These are phyloP conservation scores for Plectosphaerella sp. DNA, from an alignment of 2,329 filamentous ascomycete genomes.

Conservation along the genomic window DNA sequence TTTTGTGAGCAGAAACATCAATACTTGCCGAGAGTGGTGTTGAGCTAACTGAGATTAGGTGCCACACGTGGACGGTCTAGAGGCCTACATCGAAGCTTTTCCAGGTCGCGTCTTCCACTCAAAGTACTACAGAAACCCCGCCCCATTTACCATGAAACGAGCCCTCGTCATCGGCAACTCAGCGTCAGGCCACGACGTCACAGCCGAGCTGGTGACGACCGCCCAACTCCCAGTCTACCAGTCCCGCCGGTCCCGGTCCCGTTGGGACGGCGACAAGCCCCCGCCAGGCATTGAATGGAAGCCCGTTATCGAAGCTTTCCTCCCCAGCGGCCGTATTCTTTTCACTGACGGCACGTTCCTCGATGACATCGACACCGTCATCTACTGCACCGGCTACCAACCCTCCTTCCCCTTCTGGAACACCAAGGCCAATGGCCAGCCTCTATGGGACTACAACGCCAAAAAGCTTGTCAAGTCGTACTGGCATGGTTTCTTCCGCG, in stretches of 20 bases:
- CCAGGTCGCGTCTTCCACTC: conserved; percentile 38
- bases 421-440: conserved; percentile 32
- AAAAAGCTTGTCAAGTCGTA: conserved; percentile 41
- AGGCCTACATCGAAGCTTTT: conserved; percentile 29
- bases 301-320: conserved; percentile 41
- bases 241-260: conserved; percentile 42
- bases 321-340: conserved; percentile 34
- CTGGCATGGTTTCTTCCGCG: conserved; percentile 48
- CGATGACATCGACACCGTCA: conserved; percentile 29
- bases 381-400: conserved; percentile 39
- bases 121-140: conserved; percentile 37
- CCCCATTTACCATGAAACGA: conserved; percentile 24
- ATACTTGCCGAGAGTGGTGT: no score
- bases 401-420: conserved; percentile 48
- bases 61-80: conserved; percentile 39
- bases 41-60: conserved; percentile 20
- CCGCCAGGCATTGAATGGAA: conserved; percentile 48
- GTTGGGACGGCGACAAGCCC: conserved; percentile 46
- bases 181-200: conserved; percentile 36
- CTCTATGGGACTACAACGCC: conserved; percentile 43
- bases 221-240: conserved; percentile 42
- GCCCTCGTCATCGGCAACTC: conserved; percentile 39
- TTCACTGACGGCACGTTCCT: conserved; percentile 32
- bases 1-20: conserved; percentile 34
- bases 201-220: conserved; percentile 27